A percentile compares a stretch with the other conserved stretches of the same genome.
Conservation (phyloP, 805 yeast species). For the Ogataea nakhonphanomensis region DNA sequence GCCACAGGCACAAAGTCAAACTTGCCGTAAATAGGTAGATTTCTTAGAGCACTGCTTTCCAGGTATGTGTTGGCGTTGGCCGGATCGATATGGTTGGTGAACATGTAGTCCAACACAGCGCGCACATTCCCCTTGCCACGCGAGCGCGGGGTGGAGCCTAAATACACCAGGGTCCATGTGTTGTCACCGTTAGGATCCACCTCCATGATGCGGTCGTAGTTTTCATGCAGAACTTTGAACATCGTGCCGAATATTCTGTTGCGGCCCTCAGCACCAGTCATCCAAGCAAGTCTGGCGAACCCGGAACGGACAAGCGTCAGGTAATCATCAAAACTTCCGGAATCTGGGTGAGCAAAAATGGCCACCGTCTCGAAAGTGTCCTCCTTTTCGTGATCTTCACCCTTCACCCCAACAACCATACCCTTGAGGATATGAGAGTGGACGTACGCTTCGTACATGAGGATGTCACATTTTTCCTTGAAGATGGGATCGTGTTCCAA, state of each 20-base stretch:
- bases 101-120: constrained; percentile 47
- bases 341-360: constrained; percentile 48
- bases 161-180: constrained; percentile 32
- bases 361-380: constrained; percentile 51
- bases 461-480: constrained; percentile 34
- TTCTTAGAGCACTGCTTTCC: constrained; percentile 44
- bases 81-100: constrained; percentile 42
- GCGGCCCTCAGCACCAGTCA: constrained; percentile 46
- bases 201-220: constrained; percentile 40
- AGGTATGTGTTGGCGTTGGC: constrained; percentile 41
- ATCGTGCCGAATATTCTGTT: constrained; percentile 47
- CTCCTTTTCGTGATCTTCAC: constrained; percentile 31
- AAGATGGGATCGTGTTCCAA: constrained; percentile 32
- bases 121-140: constrained; percentile 58
- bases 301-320: constrained; percentile 50
- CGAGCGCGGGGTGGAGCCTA: constrained; percentile 39
- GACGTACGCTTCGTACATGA: constrained; percentile 49
- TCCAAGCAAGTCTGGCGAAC: constrained; percentile 48
- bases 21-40: constrained; percentile 50
- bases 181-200: constrained; percentile 36
- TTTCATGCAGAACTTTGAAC: constrained; percentile 50
- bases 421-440: constrained; percentile 50
- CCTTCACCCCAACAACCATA: constrained; percentile 47
- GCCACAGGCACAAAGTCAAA: constrained; percentile 49
- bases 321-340: constrained; percentile 43